phyloP scores from a whole-genome alignment of 257 asterid genomes.

The Solanum medicagineum region DNA sequence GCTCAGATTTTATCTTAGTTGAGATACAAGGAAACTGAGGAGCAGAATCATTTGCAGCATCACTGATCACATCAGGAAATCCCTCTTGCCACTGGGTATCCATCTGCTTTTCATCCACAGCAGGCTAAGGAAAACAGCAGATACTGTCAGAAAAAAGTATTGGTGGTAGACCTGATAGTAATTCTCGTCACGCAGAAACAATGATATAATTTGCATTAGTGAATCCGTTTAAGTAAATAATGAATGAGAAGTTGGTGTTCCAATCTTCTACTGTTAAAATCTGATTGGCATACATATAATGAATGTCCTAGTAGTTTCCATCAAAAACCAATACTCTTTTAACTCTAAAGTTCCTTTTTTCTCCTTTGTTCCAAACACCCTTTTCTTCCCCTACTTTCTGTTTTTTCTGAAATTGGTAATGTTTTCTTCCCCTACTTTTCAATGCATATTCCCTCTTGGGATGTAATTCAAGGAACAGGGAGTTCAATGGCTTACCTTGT shows the following conservation, averaged over 20 bases:
- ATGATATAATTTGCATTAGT: background rate
- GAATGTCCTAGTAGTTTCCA: background rate
- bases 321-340: background rate
- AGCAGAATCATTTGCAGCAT: slow-evolving; percentile 6
- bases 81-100: slow-evolving; percentile 4
- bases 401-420: background rate
- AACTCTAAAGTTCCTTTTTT: background rate
- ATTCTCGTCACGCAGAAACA: background rate
- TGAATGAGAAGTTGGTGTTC: background rate
- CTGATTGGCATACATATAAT: background rate
- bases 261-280: background rate
- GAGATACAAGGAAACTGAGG: slow-evolving; percentile 6
- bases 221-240: background rate
- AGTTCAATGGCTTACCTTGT: slow-evolving; percentile 20
- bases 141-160: background rate
- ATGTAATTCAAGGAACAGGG: background rate
- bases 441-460: background rate
- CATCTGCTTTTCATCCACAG: slow-evolving; percentile 13
- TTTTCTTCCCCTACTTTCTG: background rate
- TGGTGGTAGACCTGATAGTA: background rate
- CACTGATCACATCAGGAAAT: slow-evolving; percentile 5
- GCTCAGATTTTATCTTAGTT: slow-evolving; percentile 5
- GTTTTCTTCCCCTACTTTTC: background rate
- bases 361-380: background rate
- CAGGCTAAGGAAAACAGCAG: slow-evolving; percentile 18